A percentile compares a stretch with the other conserved stretches of the same genome.
Evolutionary conservation across 164 flowering plant genomes (phyloP).

Genomic region (Buxus sempervirens): DNA sequence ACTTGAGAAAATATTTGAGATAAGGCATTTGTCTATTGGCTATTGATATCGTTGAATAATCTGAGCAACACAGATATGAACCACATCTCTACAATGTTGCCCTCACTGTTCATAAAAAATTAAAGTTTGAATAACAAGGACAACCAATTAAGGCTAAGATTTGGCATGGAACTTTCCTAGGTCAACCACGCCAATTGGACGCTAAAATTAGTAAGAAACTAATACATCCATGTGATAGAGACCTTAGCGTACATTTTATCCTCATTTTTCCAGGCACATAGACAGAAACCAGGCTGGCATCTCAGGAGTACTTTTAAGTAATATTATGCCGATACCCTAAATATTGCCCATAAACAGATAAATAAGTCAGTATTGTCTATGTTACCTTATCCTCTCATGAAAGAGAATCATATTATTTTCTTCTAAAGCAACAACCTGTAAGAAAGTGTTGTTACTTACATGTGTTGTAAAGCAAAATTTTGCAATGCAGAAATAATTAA

Average conservation of each 20-base stretch:
- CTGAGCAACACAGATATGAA: background rate
- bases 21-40: too few relatives aligned
- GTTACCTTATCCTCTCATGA: constrained; percentile 91
- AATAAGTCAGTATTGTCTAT: constrained; percentile 6
- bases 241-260: too few relatives aligned
- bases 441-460: constrained; percentile 11
- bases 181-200: background rate
- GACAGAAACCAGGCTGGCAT: too few relatives aligned
- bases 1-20: too few relatives aligned
- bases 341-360: background rate
- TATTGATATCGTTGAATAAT: too few relatives aligned
- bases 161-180: background rate
- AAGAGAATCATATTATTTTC: constrained; percentile 73
- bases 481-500: constrained; percentile 2
- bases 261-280: too few relatives aligned
- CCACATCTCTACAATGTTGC: background rate
- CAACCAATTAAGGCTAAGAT: background rate
- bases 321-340: background rate
- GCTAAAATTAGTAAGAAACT: background rate
- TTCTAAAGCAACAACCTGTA: constrained; percentile 80
- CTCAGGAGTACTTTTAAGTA: too few relatives aligned
- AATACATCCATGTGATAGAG: background rate
- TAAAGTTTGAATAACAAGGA: background rate
- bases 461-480: background rate
- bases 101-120: background rate